Percentiles rank a stretch among this genome's conserved stretches.
These are phyloP conservation scores for Alternaria longipes DNA, from an alignment of 2,329 filamentous ascomycete species.

Conservation along the genomic window DNA sequence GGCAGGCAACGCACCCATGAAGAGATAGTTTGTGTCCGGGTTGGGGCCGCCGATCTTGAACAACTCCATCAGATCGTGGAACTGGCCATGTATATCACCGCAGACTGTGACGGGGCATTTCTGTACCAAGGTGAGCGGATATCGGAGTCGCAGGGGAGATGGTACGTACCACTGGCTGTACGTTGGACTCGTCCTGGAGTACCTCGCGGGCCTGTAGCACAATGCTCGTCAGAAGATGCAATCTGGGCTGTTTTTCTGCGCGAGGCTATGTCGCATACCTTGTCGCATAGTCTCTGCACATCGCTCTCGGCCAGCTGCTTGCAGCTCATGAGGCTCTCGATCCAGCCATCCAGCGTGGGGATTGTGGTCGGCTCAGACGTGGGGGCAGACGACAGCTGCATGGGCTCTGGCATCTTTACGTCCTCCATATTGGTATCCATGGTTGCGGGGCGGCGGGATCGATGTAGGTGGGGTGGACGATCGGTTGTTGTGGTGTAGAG, in stretches of 20 bases:
- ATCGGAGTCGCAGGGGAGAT: background rate
- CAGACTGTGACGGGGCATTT: conserved; percentile 99
- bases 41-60: conserved; percentile 99
- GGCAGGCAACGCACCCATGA: conserved; percentile 75
- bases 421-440: conserved; percentile 99
- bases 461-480: conserved; percentile 35
- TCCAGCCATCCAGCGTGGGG: conserved; percentile 95
- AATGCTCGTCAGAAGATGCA: conserved; percentile 23
- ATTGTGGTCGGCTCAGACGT: conserved; percentile 87
- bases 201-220: conserved; percentile 84
- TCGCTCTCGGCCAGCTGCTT: conserved; percentile 96
- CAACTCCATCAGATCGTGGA: conserved; percentile 98
- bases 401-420: conserved; percentile 82
- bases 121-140: conserved; percentile 40
- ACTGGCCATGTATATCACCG: conserved; percentile 98
- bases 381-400: conserved; percentile 73
- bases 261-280: conserved; percentile 65
- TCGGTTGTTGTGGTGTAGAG: conserved; percentile 41
- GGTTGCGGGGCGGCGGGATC: conserved; percentile 48
- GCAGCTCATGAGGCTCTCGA: conserved; percentile 97
- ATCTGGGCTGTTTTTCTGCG: background rate
- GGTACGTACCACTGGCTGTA: conserved; percentile 89
- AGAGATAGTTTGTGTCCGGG: conserved; percentile 98
- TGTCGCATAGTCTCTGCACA: conserved; percentile 96
- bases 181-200: conserved; percentile 96